Evolutionary conservation across 768 basidiomycete genomes (phyloP).

Genomic region (Collybia nuda): DNA sequence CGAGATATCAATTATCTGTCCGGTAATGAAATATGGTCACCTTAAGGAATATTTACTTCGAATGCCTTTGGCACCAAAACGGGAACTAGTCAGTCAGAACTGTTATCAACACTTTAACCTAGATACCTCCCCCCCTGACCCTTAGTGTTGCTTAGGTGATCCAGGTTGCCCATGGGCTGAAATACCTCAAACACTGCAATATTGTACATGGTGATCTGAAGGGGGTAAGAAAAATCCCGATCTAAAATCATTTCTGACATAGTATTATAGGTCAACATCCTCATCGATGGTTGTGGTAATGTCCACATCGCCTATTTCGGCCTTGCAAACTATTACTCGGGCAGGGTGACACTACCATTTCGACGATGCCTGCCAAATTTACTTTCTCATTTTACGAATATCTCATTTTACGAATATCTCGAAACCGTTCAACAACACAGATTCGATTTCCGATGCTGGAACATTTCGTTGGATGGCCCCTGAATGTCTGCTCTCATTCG

Average conservation of each 20-base stretch:
- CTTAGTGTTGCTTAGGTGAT: too few species aligned
- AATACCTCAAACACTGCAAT: slow-evolving; percentile 20
- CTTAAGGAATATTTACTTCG: slow-evolving; percentile 15
- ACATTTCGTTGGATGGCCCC: slow-evolving; percentile 30
- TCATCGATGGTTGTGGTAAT: slow-evolving; percentile 9
- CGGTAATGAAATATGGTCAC: slow-evolving; percentile 30
- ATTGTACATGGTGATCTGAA: slow-evolving; percentile 43
- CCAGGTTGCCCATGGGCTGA: slow-evolving; percentile 25
- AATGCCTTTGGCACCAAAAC: slow-evolving; percentile 3
- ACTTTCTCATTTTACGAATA: too few species aligned
- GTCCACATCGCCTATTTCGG: slow-evolving; percentile 14
- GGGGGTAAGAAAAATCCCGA: slow-evolving; percentile 15
- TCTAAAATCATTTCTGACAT: neutral
- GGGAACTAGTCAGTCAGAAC: slow-evolving; percentile 9
- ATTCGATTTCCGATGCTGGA: slow-evolving; percentile 13
- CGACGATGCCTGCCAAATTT: neutral
- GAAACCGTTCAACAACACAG: too few species aligned
- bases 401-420: too few species aligned
- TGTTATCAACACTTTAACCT: neutral
- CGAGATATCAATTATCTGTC: slow-evolving; percentile 20
- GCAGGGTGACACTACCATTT: neutral
- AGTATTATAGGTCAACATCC: slow-evolving; percentile 8
- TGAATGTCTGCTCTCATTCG: slow-evolving; percentile 19
- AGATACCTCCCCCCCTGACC: too few species aligned
- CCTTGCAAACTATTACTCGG: slow-evolving; percentile 1